phyloP scores from a whole-genome alignment of 2,329 filamentous ascomycete species.

The Cordyceps javanica region DNA sequence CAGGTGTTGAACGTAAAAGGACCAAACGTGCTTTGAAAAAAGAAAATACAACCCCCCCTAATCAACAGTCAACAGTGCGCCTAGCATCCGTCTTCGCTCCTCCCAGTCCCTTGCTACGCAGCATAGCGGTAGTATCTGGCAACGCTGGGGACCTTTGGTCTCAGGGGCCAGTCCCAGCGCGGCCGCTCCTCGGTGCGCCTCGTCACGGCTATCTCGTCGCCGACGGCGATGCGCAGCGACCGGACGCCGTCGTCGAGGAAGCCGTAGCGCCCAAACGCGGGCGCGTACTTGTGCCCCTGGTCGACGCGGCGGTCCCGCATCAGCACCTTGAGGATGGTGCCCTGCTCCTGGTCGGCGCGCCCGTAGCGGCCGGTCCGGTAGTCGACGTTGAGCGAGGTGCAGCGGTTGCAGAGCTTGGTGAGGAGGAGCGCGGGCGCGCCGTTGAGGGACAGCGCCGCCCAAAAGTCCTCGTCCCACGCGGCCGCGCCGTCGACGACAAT shows the following conservation, averaged over 20 bases:
- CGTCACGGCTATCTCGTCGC: slow-evolving; percentile 49
- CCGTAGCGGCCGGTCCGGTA: slow-evolving; percentile 57
- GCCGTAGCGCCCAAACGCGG: slow-evolving; percentile 68
- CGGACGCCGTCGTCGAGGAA: slow-evolving; percentile 40
- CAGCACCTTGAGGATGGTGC: slow-evolving; percentile 62
- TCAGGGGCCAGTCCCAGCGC: slow-evolving; percentile 44
- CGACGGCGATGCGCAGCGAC: slow-evolving; percentile 39
- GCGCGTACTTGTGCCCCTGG: slow-evolving; percentile 57
- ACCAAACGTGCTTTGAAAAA: not conserved
- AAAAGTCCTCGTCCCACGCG: slow-evolving; percentile 67
- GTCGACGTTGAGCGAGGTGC: slow-evolving; percentile 65
- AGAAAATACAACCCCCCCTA: not conserved
- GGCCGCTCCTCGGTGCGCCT: slow-evolving; percentile 45
- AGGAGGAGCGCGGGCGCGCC: slow-evolving; percentile 41
- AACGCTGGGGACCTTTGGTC: slow-evolving; percentile 11
- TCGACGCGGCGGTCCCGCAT: slow-evolving; percentile 67
- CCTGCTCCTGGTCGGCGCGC: slow-evolving; percentile 41
- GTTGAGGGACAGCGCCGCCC: slow-evolving; percentile 52
- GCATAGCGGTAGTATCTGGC: slow-evolving; percentile 21
- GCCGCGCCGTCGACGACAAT: slow-evolving; percentile 56
- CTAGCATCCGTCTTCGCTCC: not conserved
- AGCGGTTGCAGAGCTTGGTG: slow-evolving; percentile 65
- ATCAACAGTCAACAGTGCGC: too few species aligned
- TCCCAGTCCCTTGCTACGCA: not conserved
- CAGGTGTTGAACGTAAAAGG: not conserved